These are phyloP conservation scores for Pleoardoris graminearum DNA, from an alignment of 2,329 filamentous ascomycete genomes.

Conservation along the genomic window DNA sequence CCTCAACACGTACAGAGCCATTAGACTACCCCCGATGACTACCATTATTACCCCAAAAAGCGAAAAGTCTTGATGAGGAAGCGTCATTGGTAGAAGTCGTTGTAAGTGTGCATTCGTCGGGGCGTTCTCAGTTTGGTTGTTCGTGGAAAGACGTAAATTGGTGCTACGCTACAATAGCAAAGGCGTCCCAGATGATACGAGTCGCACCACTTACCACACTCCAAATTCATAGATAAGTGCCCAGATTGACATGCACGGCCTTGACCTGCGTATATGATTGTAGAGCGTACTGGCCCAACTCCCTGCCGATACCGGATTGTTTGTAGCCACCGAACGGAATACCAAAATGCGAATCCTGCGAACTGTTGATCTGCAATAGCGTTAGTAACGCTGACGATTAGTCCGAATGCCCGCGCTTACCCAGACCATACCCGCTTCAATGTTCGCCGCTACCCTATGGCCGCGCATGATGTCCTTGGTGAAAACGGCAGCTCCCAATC, in stretches of 20 bases:
- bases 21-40: background rate
- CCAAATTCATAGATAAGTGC: background rate
- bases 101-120: too few relatives aligned
- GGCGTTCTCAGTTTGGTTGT: background rate
- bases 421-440: slow-evolving; percentile 56
- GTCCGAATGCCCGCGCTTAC: background rate
- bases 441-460: slow-evolving; percentile 47
- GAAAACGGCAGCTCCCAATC: slow-evolving; percentile 61
- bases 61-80: too few relatives aligned
- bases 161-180: background rate
- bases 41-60: too few relatives aligned
- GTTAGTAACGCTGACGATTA: background rate
- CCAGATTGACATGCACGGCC: background rate
- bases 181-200: background rate
- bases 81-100: too few relatives aligned
- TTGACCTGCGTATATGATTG: slow-evolving; percentile 1
- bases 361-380: slow-evolving; percentile 48
- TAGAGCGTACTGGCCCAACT: slow-evolving; percentile 34
- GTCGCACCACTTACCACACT: background rate
- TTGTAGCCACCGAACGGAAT: slow-evolving; percentile 63
- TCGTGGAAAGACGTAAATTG: background rate
- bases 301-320: slow-evolving; percentile 59
- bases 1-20: background rate
- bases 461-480: slow-evolving; percentile 52
- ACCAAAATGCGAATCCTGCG: slow-evolving; percentile 32